Conservation (phyloP, 495 filamentous ascomycete species). For the Platismatia glauca region DNA sequence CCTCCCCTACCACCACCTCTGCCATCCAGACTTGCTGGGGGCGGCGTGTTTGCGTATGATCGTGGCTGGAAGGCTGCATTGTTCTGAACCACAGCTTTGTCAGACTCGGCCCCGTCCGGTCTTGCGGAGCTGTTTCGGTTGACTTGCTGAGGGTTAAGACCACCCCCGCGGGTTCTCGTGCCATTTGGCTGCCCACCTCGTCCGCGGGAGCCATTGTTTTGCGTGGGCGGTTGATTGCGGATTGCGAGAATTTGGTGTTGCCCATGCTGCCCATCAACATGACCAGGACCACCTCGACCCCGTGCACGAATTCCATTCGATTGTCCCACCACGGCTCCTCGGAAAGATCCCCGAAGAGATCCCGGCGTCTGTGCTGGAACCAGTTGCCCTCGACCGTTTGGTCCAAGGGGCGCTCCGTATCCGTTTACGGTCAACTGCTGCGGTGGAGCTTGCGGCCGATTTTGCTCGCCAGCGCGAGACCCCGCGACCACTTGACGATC, state of each 20-base stretch:
- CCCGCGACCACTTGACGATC: conserved; percentile 69
- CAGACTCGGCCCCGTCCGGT: conserved; percentile 43
- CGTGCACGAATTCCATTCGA: conserved; percentile 29
- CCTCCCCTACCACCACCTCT: conserved; percentile 48
- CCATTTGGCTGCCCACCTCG: conserved; percentile 31
- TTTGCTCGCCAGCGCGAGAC: conserved; percentile 59
- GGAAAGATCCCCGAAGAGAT: conserved; percentile 62
- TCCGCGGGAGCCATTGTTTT: conserved; percentile 19
- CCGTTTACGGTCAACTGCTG: conserved; percentile 52
- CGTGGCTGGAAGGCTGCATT: conserved; percentile 49
- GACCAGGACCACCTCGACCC: conserved; percentile 37
- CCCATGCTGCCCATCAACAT: conserved; percentile 23
- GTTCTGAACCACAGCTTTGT: conserved; percentile 39
- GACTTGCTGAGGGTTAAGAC: conserved; percentile 24
- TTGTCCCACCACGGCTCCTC: conserved; percentile 51
- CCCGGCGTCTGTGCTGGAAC: conserved; percentile 57
- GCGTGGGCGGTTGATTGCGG: conserved; percentile 27
- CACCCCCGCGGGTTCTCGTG: conserved; percentile 26
- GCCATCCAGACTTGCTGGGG: conserved; percentile 57
- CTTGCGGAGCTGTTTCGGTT: conserved; percentile 43
- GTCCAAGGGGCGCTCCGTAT: conserved; percentile 49
- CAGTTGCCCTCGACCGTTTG: conserved; percentile 52
- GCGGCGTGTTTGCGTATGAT: conserved; percentile 67
- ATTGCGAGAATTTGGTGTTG: conserved; percentile 28
- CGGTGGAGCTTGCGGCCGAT: conserved; percentile 40